These are phyloP conservation scores for Solanum pinnatisectum DNA, from an alignment of 257 asterid genomes.

Conservation along the genomic window DNA sequence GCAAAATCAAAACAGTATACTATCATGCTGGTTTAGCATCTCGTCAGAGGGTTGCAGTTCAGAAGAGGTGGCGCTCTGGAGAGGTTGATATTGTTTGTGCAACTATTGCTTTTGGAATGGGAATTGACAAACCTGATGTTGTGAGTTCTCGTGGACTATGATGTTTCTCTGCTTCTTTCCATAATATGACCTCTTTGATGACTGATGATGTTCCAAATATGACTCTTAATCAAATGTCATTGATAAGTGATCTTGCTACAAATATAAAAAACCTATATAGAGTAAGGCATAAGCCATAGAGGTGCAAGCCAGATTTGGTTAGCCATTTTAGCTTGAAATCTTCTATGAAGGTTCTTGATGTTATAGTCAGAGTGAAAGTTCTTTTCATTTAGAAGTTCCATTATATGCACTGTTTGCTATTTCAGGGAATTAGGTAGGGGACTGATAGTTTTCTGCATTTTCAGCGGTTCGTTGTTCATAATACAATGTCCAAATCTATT, in stretches of 20 bases:
- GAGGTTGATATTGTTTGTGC: conserved; percentile 91
- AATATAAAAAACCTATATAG: background rate
- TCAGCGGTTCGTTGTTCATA: conserved; percentile 94
- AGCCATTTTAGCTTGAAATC: background rate
- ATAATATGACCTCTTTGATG: background rate
- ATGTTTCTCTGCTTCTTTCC: background rate
- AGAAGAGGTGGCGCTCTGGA: conserved; percentile 83
- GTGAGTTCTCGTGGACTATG: conserved; percentile 36
- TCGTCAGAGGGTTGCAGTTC: conserved; percentile 76
- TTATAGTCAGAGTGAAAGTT: background rate
- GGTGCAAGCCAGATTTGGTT: background rate
- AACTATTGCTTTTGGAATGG: conserved; percentile 99
- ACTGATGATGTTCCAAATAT: background rate
- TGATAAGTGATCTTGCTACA: background rate
- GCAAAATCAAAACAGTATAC: conserved; percentile 66
- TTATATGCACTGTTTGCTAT: background rate
- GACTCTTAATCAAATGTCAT: background rate
- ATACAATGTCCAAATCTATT: conserved; percentile 87
- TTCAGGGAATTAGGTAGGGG: background rate
- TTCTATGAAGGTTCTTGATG: background rate
- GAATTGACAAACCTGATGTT: conserved; percentile 97
- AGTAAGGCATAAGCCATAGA: background rate
- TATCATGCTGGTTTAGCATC: conserved; percentile 97
- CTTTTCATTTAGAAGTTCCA: background rate
- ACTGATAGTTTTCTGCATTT: background rate